Evolutionary conservation across 352 stramenopile genomes (phyloP), one percentile per base, ranked within the genome.

Genomic region (Phytophthora uliginosa): DNA sequence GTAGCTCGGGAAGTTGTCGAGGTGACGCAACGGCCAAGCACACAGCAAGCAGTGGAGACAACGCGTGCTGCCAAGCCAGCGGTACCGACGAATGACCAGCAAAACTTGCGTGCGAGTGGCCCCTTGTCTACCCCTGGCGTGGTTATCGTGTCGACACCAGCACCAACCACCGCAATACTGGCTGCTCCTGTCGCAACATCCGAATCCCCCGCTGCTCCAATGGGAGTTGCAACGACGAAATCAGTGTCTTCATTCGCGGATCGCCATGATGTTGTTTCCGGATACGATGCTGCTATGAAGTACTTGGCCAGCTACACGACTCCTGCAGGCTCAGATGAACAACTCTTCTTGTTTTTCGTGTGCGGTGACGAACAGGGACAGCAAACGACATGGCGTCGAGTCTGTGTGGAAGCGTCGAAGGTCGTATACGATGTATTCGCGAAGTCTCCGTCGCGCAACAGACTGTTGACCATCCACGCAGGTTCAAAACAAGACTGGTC

Each of bases 261-360:
- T 59, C 86, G 84, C 1, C 83, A 94, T 40, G 66, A 82, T 13
- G 75, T 78, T 22, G 72, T 94, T 15, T 67, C 63, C 2, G 85
- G 84, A 38, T 92, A 91, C 59, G 69, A 79, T 36, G 79, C 79
- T 40, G 82, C 78, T 9, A 83, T 87, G 38, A 57, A 73, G 40
- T 92, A 79, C 67, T 66, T 94, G 26, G 74, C 71, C 31, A 83
- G 74, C 51, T 92, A 91, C 55, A 73, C 6, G 52, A 80, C 18
- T 8, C 63, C 60, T 17, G 22, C 24, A 52, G 50, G 45, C 8
- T 81, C 66, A 13, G 52, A 79, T 67, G 83, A 92, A 38, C 69
- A 79, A n/a, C 72, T 92, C 48, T 92, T 91, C 55, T 60, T 94
- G 26, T 90, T 91, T 65, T 94, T 94, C 66, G 77, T 81, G 9